Base-by-base conservation (phyloP, 1,284 basidiomycete species). In the Sanghuangporus baumii region DNA sequence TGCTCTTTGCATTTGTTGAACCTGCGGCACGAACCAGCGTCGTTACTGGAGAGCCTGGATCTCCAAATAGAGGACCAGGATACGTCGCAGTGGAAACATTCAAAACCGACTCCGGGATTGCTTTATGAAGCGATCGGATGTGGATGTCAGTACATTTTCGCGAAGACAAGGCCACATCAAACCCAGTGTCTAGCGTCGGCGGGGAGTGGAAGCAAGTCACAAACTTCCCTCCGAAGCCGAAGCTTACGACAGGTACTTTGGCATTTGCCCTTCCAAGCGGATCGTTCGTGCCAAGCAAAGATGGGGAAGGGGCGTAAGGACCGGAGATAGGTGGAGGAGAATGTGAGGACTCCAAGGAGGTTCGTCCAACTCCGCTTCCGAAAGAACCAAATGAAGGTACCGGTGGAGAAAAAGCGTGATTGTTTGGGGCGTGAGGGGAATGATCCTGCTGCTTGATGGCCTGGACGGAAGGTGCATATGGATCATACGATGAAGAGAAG, bases 171-270 rank as follows among this genome's bases (percentile, higher is more conserved):
- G 91, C 88, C 47, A 91, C 86, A 70, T 92, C 89, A 69, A 91
- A 88, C 20, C 88, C 87, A 11, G 86, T 87, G 69, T 81, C 86
- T 69, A 89, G 74, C 23, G 82, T 81, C 2, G 83, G 78, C 12
- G 85, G 79, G 8, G 84, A 85, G 62, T 95, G 93, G 78, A 96
- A 96, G 71, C 90, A 94, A 6, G 91, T 89, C 11, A 96, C 81
- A 57, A 96, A 70, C 69, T 88, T 89, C 12, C 94, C 95, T 34
- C 93, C 93, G 70, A 95, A 94, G 0, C 95, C 95, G 69, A 97
- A 96, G 65, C 84, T 88, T 60, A 95, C 79, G 18, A 96, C 79
- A 0, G 94, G 95, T 1, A 89, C 84, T 50, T 87, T 83, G 57
- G 84, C 81, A 6, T 87, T 81, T 36, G 87, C 86, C 62, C 94